phyloP scores from a whole-genome alignment of 306 rosid genomes.

The Cicer cuneatum region DNA sequence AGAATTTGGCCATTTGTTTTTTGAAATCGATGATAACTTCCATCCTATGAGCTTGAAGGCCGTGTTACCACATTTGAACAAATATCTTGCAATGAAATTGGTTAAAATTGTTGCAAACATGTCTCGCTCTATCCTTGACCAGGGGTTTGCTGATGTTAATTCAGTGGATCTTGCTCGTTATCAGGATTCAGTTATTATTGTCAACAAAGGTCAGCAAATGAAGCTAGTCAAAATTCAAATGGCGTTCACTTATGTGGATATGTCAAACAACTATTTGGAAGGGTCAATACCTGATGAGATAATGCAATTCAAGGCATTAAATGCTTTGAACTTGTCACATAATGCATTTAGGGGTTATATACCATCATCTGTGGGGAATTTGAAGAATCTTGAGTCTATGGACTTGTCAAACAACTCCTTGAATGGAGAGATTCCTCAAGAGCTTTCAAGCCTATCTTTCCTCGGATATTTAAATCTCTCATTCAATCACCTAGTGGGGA shows the following conservation, averaged over 20 bases:
- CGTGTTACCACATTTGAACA: background rate
- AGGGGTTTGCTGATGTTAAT: background rate
- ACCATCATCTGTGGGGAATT: slow-evolving; percentile 41
- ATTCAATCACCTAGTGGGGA: slow-evolving; percentile 42
- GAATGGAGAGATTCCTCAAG: slow-evolving; percentile 41
- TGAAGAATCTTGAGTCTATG: slow-evolving; percentile 50
- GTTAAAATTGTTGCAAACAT: background rate
- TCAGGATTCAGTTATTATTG: slow-evolving; percentile 39
- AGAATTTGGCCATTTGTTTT: slow-evolving; percentile 19
- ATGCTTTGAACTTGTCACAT: slow-evolving; percentile 48
- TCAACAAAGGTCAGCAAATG: slow-evolving; percentile 38
- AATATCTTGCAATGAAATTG: background rate
- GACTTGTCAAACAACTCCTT: slow-evolving; percentile 51
- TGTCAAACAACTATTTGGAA: slow-evolving; percentile 47
- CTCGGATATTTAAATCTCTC: slow-evolving; percentile 49
- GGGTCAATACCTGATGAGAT: slow-evolving; percentile 51
- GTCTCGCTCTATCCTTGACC: slow-evolving; percentile 10
- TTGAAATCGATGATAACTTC: background rate
- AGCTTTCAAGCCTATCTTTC: slow-evolving; percentile 40
- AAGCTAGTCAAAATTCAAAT: slow-evolving; percentile 41
- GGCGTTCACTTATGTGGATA: slow-evolving; percentile 41
- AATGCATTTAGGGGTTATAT: slow-evolving; percentile 44
- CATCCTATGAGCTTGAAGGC: background rate
- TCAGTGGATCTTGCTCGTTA: slow-evolving; percentile 22
- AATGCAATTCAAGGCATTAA: slow-evolving; percentile 30